These are phyloP conservation scores for Tetrapisispora namnaoensis DNA, from an alignment of 805 yeast genomes.

Conservation along the genomic window DNA sequence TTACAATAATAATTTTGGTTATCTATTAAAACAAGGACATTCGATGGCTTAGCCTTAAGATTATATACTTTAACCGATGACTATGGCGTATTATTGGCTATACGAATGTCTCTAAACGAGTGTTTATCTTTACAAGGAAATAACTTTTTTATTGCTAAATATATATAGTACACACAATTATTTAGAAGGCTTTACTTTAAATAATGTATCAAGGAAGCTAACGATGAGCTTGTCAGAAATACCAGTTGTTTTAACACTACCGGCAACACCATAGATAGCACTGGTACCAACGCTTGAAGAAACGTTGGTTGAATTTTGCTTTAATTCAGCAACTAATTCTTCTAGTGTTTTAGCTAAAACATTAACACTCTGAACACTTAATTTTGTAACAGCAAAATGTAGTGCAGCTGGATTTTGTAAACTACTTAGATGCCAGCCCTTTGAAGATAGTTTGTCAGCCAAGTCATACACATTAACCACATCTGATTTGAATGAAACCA, in stretches of 20 bases:
- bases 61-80: too few species aligned
- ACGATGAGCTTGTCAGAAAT: constrained; percentile 72
- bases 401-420: constrained; percentile 86
- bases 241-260: constrained; percentile 73
- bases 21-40: too few species aligned
- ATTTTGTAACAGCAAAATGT: constrained; percentile 78
- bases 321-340: constrained; percentile 35
- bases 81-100: too few species aligned
- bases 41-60: too few species aligned
- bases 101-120: neutral
- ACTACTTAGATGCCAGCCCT: constrained; percentile 75
- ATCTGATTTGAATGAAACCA: constrained; percentile 62
- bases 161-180: neutral
- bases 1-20: too few species aligned
- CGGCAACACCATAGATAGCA: constrained; percentile 92
- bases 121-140: too few species aligned
- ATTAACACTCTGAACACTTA: constrained; percentile 53
- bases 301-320: constrained; percentile 20
- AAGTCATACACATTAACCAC: constrained; percentile 63
- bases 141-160: too few species aligned
- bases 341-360: constrained; percentile 47
- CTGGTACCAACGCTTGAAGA: constrained; percentile 56
- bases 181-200: constrained; percentile 38
- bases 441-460: constrained; percentile 55
- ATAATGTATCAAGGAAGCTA: constrained; percentile 73